These are phyloP conservation scores for Arthromyces matolae DNA, from an alignment of 768 basidiomycete species.

Conservation along the genomic window DNA sequence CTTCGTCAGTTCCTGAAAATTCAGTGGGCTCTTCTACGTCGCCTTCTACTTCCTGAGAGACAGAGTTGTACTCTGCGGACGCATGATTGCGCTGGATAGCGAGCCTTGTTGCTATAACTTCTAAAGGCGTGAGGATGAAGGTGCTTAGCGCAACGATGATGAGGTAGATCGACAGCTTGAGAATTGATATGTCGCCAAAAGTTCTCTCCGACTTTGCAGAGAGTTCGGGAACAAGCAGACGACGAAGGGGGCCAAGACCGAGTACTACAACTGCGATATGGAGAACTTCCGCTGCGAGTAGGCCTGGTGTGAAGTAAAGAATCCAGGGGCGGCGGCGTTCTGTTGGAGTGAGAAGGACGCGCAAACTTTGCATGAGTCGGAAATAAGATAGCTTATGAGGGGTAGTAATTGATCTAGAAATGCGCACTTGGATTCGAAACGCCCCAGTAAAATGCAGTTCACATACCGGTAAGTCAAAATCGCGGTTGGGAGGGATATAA, in stretches of 20 bases:
- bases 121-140: constrained; percentile 64
- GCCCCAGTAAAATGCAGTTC: background rate
- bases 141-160: constrained; percentile 54
- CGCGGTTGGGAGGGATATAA: constrained; percentile 63
- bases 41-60: constrained; percentile 68
- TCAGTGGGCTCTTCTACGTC: constrained; percentile 58
- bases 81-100: constrained; percentile 85
- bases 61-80: constrained; percentile 68
- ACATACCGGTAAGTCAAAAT: constrained; percentile 75
- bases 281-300: constrained; percentile 56
- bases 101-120: constrained; percentile 74
- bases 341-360: constrained; percentile 74
- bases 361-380: constrained; percentile 52
- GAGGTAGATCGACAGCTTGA: constrained; percentile 55
- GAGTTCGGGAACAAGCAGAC: constrained; percentile 41
- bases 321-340: constrained; percentile 78
- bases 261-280: constrained; percentile 47
- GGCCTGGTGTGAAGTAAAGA: constrained; percentile 73
- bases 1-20: constrained; percentile 69
- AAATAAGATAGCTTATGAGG: constrained; percentile 73
- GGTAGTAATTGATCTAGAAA: constrained; percentile 71
- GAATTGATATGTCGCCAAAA: constrained; percentile 40
- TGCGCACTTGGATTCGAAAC: constrained; percentile 5
- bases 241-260: constrained; percentile 43
- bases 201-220: constrained; percentile 27